Base-by-base conservation (phyloP, 108 stramenopile genomes). In the Cyclotella choctawhatcheeana region DNA sequence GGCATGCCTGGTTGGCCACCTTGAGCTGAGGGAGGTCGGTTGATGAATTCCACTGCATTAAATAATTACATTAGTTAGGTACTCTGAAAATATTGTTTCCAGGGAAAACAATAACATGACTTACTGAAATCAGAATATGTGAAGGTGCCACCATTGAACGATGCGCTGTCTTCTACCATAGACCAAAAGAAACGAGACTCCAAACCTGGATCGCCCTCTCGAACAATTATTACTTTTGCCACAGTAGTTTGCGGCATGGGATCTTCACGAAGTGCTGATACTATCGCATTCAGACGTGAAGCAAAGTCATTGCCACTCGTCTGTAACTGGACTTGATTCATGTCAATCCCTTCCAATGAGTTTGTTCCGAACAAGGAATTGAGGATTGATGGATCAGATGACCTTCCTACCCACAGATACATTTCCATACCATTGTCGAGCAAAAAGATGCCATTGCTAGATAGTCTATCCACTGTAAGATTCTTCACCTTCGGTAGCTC, bases 141-240 rank as follows among this genome's bases (percentile, higher is more conserved):
- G 77, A 85, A 93, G 1, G 96, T 93, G 5, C 98, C 98, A 17
- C 97, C 97, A 30, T 87, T 84, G 82, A 97, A 98, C 6, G 90
- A 85, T 44, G 97, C 97, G 47, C 95, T 78, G 79, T 99, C 98
- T 86, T 99, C 98, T 3, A 99, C 89, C 59, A 99, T 79, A 76
- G 91, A 85, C 93, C 95, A 96, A 70, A 87, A 94, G 85, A 99
- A 99, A 25, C 93, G 92, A 47, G 84, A 73, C 67, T 96, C 97
- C 66, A 93, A 45, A 44, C 80, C 80, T n/a, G 69, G 78, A 82
- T 98, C 97, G 17, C 96, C 97, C 73, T 99, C 97, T 33, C 89
- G 77, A 53, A 98, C 85, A 58, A 99, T 74, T 34, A 73, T 66
- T 30, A 98, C 80, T 82, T 94, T 93, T 44, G 89, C 85, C 16